Evolutionary conservation across 495 filamentous ascomycete species (phyloP).

Genomic region (Jackrogersella minutella): DNA sequence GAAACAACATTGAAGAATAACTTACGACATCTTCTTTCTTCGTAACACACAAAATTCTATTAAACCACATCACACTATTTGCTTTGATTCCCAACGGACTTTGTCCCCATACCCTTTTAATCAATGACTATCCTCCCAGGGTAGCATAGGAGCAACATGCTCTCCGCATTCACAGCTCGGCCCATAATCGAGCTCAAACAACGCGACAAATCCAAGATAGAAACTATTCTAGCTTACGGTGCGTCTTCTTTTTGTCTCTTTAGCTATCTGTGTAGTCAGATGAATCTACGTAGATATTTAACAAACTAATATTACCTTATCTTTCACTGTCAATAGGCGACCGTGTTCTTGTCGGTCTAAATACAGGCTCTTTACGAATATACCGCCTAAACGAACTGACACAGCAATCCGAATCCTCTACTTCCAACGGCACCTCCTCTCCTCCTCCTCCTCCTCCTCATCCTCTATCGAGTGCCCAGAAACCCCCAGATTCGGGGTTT

Average conservation of each 20-base stretch:
- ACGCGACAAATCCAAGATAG: conserved; percentile 94
- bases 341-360: conserved; percentile 87
- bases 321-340: conserved; percentile 65
- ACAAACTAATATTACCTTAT: conserved; percentile 22
- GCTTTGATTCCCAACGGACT: background rate
- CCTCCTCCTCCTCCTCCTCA: background rate
- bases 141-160: conserved; percentile 67
- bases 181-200: conserved; percentile 95
- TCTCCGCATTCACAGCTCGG: conserved; percentile 96
- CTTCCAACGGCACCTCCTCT: conserved; percentile 30
- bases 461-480: conserved; percentile 4
- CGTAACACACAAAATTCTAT: background rate
- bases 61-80: background rate
- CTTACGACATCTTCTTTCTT: background rate
- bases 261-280: background rate
- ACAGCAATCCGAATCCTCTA: conserved; percentile 20
- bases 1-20: background rate
- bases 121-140: conserved; percentile 23
- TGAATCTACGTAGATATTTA: background rate
- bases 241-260: conserved; percentile 48
- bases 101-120: too few species aligned
- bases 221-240: conserved; percentile 92
- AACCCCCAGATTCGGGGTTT: conserved; percentile 11
- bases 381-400: conserved; percentile 81
- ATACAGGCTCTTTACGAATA: conserved; percentile 86